phyloP scores from a whole-genome alignment of 2,329 filamentous ascomycete genomes.

The Atkinsonella texensis region DNA sequence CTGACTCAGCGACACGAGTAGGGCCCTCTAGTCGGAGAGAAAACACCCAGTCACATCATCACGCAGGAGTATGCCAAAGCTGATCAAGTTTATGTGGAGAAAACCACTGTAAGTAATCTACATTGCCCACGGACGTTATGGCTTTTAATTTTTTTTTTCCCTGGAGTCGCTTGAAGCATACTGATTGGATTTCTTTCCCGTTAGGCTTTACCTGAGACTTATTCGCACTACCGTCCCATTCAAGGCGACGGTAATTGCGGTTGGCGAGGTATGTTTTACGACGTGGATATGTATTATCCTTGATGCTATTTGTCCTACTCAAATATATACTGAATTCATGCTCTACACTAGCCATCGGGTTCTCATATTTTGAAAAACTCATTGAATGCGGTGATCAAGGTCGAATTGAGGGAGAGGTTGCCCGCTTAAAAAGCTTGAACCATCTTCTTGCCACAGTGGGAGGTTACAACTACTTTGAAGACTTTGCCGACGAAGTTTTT shows the following conservation, averaged over 20 bases:
- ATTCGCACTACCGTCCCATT: constrained; percentile 77
- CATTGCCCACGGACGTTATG: not conserved
- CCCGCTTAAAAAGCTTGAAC: constrained; percentile 59
- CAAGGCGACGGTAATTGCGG: constrained; percentile 93
- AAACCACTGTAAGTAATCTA: constrained; percentile 60
- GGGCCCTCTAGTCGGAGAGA: constrained; percentile 74
- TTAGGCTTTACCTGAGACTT: constrained; percentile 69
- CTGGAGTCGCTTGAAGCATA: not conserved
- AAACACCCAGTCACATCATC: constrained; percentile 64
- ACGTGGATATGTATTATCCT: not conserved
- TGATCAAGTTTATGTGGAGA: constrained; percentile 72
- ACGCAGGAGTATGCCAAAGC: constrained; percentile 79
- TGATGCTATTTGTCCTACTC: not conserved
- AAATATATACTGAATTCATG: not conserved
- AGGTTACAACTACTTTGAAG: constrained; percentile 60
- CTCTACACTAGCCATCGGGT: constrained; percentile 60
- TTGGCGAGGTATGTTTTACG: constrained; percentile 70
- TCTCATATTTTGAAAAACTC: constrained; percentile 83
- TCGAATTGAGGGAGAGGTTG: constrained; percentile 57
- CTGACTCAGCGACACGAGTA: constrained; percentile 23
- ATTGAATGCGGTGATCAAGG: constrained; percentile 52
- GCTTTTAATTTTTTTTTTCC: no score
- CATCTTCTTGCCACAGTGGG: constrained; percentile 59
- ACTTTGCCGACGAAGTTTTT: constrained; percentile 69
- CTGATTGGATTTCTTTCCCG: constrained; percentile 8